phyloP scores from a whole-genome alignment of 306 rosid genomes.

The Vigna trinervia region DNA sequence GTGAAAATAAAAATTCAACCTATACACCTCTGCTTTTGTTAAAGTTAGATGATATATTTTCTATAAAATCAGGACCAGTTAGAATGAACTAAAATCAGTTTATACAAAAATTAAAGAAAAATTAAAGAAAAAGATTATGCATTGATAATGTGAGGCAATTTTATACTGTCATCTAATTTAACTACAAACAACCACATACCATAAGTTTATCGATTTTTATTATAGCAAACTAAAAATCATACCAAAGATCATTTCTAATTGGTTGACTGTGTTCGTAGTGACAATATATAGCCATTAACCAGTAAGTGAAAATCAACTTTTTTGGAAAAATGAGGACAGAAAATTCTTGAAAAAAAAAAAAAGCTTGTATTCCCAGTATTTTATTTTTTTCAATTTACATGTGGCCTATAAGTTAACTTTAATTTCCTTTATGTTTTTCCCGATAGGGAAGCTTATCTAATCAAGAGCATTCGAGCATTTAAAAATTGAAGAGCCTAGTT shows the following conservation, averaged over 20 bases:
- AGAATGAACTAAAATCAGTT: neutral
- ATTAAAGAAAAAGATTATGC: neutral
- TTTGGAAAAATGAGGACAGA: neutral
- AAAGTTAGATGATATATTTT: neutral
- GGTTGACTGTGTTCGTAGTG: neutral
- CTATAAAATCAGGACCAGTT: neutral
- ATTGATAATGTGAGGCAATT: too few relatives aligned
- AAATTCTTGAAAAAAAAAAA: neutral
- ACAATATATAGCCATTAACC: neutral
- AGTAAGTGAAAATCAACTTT: neutral
- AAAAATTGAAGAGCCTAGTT: neutral
- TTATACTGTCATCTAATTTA: neutral
- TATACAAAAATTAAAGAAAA: too few relatives aligned
- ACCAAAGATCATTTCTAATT: neutral
- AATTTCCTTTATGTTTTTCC: too few relatives aligned
- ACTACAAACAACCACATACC: too few relatives aligned
- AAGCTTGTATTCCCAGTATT: neutral
- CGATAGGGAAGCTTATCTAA: too few relatives aligned
- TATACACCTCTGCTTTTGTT: neutral
- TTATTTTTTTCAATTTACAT: too few relatives aligned
- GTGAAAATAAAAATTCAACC: neutral
- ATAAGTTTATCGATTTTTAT: too few relatives aligned
- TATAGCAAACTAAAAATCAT: too few relatives aligned
- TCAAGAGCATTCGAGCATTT: neutral
- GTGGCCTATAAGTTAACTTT: too few relatives aligned